A percentile compares a stretch with the other conserved stretches of the same genome.
These are phyloP conservation scores for Venturia carpophila DNA, from an alignment of 2,329 filamentous ascomycete genomes.

Conservation along the genomic window DNA sequence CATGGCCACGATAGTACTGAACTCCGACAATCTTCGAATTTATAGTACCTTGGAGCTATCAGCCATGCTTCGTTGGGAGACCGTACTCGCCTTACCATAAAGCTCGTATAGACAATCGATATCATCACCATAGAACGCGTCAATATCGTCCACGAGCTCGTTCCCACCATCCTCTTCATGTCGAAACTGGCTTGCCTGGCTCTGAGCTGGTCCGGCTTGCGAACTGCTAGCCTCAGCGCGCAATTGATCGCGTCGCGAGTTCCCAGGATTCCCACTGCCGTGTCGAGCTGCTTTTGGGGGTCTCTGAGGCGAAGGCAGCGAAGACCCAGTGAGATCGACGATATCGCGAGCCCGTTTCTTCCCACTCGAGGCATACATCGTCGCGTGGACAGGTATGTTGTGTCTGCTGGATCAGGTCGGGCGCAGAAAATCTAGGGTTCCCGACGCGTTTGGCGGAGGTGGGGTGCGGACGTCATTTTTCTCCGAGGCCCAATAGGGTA, in stretches of 20 bases:
- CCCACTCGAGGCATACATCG: neutral
- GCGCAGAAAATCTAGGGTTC: neutral
- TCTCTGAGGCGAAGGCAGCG: neutral
- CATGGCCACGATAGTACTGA: conserved; percentile 33
- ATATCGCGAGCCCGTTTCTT: neutral
- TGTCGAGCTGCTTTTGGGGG: neutral
- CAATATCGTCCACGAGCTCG: conserved; percentile 11
- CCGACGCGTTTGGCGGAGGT: conserved; percentile 2
- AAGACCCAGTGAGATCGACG: neutral
- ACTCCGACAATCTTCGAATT: conserved; percentile 51
- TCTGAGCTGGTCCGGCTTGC: neutral
- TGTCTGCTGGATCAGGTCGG: neutral
- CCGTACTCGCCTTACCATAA: neutral
- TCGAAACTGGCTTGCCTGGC: conserved; percentile 14
- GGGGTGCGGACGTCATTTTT: neutral
- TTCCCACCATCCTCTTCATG: conserved; percentile 16
- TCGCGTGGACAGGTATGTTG: neutral
- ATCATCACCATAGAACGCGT: conserved; percentile 4
- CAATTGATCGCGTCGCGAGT: conserved; percentile 6
- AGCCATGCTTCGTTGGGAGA: neutral
- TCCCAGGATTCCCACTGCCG: neutral
- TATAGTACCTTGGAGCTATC: neutral
- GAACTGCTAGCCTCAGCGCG: conserved; percentile 1
- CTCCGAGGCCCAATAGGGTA: no score
- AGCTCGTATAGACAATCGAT: conserved; percentile 8